Conservation (phyloP, 139 green algal genomes). For the Asterochloris erici region DNA sequence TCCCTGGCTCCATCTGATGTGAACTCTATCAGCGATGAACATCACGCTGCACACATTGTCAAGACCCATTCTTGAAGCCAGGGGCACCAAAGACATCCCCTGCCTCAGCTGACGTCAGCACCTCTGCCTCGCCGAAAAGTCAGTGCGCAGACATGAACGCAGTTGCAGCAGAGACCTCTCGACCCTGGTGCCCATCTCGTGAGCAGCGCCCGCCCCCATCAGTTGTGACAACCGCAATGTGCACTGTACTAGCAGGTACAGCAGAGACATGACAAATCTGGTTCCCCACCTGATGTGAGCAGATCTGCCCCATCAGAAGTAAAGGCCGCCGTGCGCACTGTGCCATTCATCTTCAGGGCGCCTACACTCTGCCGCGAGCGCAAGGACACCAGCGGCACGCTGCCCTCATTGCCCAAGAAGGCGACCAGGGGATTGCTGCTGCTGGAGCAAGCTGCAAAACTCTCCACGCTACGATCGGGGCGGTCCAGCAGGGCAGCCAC, state of each 20-base stretch:
- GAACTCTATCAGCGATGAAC: no score
- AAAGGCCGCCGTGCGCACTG: constrained; percentile 72
- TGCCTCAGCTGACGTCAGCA: no score
- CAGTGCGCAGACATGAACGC: no score
- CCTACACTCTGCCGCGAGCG: constrained; percentile 60
- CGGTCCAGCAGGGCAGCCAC: constrained; percentile 44
- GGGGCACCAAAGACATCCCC: no score
- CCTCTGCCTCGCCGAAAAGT: no score
- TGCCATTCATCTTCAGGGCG: constrained; percentile 84
- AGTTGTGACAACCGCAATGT: constrained; percentile 58
- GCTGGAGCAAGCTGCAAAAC: constrained; percentile 59
- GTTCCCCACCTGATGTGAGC: constrained; percentile 52
- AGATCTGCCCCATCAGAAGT: constrained; percentile 59
- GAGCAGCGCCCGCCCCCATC: constrained; percentile 69
- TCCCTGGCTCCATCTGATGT: no score
- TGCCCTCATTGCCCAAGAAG: constrained; percentile 78
- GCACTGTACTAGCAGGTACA: constrained; percentile 48
- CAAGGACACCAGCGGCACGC: constrained; percentile 73
- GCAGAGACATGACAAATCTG: no score
- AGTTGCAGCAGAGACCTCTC: no score
- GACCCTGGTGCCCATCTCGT: constrained; percentile 32
- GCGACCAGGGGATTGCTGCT: constrained; percentile 44
- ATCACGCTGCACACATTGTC: no score
- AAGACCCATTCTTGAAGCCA: no score
- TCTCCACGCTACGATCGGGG: constrained; percentile 64